phyloP scores from a whole-genome alignment of 2,329 filamentous ascomycete genomes.

The Fonsecaea nubica region DNA sequence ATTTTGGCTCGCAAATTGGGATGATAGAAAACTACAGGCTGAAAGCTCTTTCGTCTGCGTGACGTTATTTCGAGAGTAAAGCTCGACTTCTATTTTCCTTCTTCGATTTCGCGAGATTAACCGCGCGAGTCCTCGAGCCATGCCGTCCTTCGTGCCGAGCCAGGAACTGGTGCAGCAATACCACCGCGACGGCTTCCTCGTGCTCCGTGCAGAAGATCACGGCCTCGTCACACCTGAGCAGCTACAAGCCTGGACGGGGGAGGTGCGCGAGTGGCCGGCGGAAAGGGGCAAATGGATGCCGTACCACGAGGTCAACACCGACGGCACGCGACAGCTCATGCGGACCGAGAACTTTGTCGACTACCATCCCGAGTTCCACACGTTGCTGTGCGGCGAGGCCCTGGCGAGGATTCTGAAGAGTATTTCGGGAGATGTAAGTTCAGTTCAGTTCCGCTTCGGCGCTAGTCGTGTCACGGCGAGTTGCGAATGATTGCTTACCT shows the following conservation, averaged over 20 bases:
- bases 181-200: constrained; percentile 42
- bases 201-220: constrained; percentile 42
- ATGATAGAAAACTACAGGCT: not conserved
- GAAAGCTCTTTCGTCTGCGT: no score
- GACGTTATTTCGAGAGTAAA: not conserved
- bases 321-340: constrained; percentile 45
- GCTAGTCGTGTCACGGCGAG: not conserved
- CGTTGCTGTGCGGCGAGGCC: constrained; percentile 41
- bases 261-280: constrained; percentile 42
- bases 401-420: constrained; percentile 42
- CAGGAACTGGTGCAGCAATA: constrained; percentile 39
- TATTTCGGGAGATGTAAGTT: constrained; percentile 42
- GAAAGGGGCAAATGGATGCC: constrained; percentile 47
- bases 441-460: not conserved
- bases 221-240: constrained; percentile 41
- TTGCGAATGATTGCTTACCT: not conserved
- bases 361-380: constrained; percentile 42
- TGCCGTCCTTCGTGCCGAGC: constrained; percentile 37
- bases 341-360: constrained; percentile 47
- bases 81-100: no score
- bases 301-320: constrained; percentile 45
- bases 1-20: not conserved
- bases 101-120: no score
- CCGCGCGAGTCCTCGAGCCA: not conserved
- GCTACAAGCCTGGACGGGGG: constrained; percentile 41